Evolutionary conservation across 768 basidiomycete species (phyloP).

Genomic region (Vararia minispora): DNA sequence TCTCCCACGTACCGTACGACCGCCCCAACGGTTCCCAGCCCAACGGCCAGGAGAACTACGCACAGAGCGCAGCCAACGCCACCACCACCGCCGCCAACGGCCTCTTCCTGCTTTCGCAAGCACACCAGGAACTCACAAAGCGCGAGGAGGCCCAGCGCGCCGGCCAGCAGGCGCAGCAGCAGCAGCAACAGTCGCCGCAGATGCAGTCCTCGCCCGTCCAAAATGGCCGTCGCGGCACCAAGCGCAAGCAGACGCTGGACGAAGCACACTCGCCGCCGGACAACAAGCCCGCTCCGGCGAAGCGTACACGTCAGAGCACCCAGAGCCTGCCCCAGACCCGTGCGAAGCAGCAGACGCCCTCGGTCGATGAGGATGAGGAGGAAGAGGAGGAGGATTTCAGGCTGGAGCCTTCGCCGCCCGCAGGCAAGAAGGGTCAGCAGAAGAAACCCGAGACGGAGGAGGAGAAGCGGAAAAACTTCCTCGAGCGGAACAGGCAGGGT

Average conservation of each 20-base stretch:
- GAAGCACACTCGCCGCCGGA: conserved; percentile 18
- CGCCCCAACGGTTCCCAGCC: conserved; percentile 5
- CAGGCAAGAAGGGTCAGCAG: conserved; percentile 20
- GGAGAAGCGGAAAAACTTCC: conserved; percentile 92
- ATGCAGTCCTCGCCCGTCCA: conserved; percentile 15
- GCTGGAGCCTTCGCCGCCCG: conserved; percentile 13
- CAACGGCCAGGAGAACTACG: conserved; percentile 16
- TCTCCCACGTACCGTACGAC: conserved; percentile 20
- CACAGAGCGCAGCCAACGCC: conserved; percentile 38
- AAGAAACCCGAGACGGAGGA: conserved; percentile 96
- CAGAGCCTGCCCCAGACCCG: conserved; percentile 14
- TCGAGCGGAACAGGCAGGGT: conserved; percentile 98
- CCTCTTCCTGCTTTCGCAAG: conserved; percentile 86
- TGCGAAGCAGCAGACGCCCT: conserved; percentile 18
- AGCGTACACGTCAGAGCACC: conserved; percentile 26
- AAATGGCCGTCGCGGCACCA: conserved; percentile 46
- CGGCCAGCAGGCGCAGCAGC: conserved; percentile 20
- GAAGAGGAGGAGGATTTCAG: conserved; percentile 25
- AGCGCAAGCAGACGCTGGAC: conserved; percentile 53
- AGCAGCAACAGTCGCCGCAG: conserved; percentile 8
- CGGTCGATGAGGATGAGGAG: conserved; percentile 22
- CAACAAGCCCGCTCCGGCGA: conserved; percentile 14
- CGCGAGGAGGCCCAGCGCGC: conserved; percentile 79
- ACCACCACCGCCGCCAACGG: conserved; percentile 78
- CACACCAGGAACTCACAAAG: conserved; percentile 93